phyloP scores from a whole-genome alignment of 2,329 filamentous ascomycete species.

The Sclerotinia glacialis region DNA sequence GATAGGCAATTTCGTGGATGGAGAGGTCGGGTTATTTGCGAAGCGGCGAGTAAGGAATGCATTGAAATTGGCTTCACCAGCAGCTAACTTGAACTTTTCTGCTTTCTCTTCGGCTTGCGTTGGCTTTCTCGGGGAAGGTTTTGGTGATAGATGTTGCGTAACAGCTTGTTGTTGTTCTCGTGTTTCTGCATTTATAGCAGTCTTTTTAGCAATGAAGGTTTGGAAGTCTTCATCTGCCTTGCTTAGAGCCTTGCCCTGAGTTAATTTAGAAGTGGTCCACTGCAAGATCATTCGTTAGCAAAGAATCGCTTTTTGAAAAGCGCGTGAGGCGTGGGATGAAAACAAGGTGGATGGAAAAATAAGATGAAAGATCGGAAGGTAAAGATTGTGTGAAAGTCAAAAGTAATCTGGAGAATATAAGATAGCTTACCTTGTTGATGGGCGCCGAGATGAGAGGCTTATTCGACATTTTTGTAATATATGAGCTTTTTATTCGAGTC shows the following conservation, averaged over 20 bases:
- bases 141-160: conserved; percentile 9
- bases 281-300: background rate
- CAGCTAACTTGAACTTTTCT: conserved; percentile 13
- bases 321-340: background rate
- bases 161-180: background rate
- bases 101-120: background rate
- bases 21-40: too few relatives aligned
- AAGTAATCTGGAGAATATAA: background rate
- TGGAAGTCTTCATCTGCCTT: conserved; percentile 22
- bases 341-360: background rate
- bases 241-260: conserved; percentile 10
- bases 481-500: background rate
- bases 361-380: too few relatives aligned
- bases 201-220: conserved; percentile 11
- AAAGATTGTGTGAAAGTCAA: background rate
- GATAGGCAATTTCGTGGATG: background rate
- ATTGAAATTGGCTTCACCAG: background rate
- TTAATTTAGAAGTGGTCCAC: conserved; percentile 14
- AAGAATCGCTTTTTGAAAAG: background rate
- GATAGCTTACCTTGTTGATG: conserved; percentile 4
- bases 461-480: conserved; percentile 11
- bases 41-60: background rate
- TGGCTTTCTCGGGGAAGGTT: background rate
- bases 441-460: conserved; percentile 16
- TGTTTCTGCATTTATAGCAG: background rate